These are phyloP conservation scores for Phycomyces nitens DNA, from an alignment of 192 early-diverging fungal species.

Conservation along the genomic window DNA sequence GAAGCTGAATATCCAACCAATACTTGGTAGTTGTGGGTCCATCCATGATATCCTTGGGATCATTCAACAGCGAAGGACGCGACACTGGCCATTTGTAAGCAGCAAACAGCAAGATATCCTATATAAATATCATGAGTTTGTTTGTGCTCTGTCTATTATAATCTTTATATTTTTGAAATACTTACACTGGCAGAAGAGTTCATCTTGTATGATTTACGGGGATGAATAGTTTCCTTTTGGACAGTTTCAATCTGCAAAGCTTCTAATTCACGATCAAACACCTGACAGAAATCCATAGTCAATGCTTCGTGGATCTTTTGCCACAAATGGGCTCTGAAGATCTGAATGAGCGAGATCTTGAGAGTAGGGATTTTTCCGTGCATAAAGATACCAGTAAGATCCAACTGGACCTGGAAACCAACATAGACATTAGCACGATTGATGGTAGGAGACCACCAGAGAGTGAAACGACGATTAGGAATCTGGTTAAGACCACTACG, in stretches of 20 bases:
- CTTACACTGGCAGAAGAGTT: slow-evolving; percentile 60
- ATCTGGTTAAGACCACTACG: slow-evolving; percentile 98
- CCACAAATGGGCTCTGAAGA: slow-evolving; percentile 99
- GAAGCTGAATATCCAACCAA: slow-evolving; percentile 97
- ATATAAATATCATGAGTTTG: slow-evolving; percentile 50
- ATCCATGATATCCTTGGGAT: slow-evolving; percentile 93
- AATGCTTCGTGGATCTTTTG: slow-evolving; percentile 93
- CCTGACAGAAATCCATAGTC: slow-evolving; percentile 77
- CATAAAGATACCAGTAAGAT: slow-evolving; percentile 99
- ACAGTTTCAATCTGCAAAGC: slow-evolving; percentile 97
- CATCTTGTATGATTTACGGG: slow-evolving; percentile 99
- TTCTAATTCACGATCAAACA: slow-evolving; percentile 96
- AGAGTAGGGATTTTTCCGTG: slow-evolving; percentile 99
- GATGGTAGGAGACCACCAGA: slow-evolving; percentile 99
- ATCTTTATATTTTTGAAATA: background rate
- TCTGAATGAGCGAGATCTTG: slow-evolving; percentile 98
- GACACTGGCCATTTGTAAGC: slow-evolving; percentile 98
- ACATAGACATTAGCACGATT: slow-evolving; percentile 96
- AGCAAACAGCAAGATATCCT: slow-evolving; percentile 90
- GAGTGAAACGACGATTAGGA: slow-evolving; percentile 98
- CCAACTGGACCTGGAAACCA: slow-evolving; percentile 99
- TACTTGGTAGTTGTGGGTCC: slow-evolving; percentile 95
- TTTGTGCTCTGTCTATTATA: background rate
- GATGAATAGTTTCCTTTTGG: slow-evolving; percentile 98
- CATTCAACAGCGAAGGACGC: slow-evolving; percentile 88